phyloP scores from a whole-genome alignment of 1,284 basidiomycete genomes.

The Bondarzewia mesenterica region DNA sequence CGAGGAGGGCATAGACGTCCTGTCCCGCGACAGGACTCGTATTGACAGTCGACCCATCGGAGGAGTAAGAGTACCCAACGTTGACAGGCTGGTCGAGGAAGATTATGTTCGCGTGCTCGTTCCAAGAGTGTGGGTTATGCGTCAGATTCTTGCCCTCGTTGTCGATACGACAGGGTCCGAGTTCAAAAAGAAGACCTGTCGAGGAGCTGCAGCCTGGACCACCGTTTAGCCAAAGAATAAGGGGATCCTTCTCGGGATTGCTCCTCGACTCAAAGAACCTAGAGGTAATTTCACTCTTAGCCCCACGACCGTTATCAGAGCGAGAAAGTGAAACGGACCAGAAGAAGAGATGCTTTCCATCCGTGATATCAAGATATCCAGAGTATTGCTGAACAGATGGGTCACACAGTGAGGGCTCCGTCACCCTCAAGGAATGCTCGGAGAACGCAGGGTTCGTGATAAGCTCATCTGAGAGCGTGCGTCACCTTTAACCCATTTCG shows the following conservation, averaged over 20 bases:
- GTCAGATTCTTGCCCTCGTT: slow-evolving; percentile 65
- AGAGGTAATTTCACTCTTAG: too few species aligned
- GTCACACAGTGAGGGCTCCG: slow-evolving; percentile 74
- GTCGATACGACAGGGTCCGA: slow-evolving; percentile 76
- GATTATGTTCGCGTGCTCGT: slow-evolving; percentile 38
- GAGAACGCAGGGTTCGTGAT: slow-evolving; percentile 67
- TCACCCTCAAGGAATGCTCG: slow-evolving; percentile 64
- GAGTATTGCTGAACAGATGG: slow-evolving; percentile 79
- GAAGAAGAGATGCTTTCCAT: slow-evolving; percentile 84
- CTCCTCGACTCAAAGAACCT: slow-evolving; percentile 83
- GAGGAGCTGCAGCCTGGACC: slow-evolving; percentile 77
- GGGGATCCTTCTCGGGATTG: slow-evolving; percentile 67
- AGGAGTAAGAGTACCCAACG: slow-evolving; percentile 85
- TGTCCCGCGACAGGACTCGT: slow-evolving; percentile 67
- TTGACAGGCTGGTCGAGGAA: slow-evolving; percentile 88
- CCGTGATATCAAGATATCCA: slow-evolving; percentile 84
- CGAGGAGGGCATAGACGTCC: slow-evolving; percentile 87
- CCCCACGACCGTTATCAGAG: too few species aligned
- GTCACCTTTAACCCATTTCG: slow-evolving; percentile 9
- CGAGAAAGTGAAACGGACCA: slow-evolving; percentile 39
- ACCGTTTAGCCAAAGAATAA: slow-evolving; percentile 88
- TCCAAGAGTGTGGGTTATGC: slow-evolving; percentile 46
- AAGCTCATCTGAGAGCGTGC: slow-evolving; percentile 49
- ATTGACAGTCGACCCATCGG: slow-evolving; percentile 62
- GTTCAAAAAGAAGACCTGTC: slow-evolving; percentile 77